Base-by-base conservation (phyloP, 2,329 filamentous ascomycete species). In the Xylariaceae sp. region DNA sequence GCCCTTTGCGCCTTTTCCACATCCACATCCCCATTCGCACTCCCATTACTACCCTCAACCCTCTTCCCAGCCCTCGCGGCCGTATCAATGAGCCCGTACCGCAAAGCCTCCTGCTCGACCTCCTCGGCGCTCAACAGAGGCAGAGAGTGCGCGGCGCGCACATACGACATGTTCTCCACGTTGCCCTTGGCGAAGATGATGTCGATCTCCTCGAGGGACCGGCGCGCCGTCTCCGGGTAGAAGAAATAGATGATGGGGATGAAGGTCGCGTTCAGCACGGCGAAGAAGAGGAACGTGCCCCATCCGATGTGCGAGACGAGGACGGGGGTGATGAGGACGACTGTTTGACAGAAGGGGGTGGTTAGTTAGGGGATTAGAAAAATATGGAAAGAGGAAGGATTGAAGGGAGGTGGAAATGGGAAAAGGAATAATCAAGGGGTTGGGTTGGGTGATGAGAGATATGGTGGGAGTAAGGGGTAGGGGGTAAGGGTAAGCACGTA, bases 281-380 rank as follows among this genome's bases (percentile, higher is more conserved):
- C 57, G 33, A 62, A 58, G 47, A 64, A 59, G n/a, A 77, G 61
- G 50, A 80, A 81, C 0, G 73, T 68, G 38, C 73, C 73, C 60
- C 69, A 79, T 11, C 66, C 65, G 5, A 72, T 80, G 37, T 74
- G 73, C 43, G 74, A 62, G 15, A 85, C 73, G 24, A 84, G 69
- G 1, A 79, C 70, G 0, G 81, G 81, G 0, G 78, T 83, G 18
- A 83, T 72, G 51, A 84, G 70, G 24, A 82, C 78, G 36, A 67
- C 48, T 50, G n/a, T n/a, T n/a, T n/a, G n/a, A n/a, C n/a, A 27
- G 21, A 26, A 15, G 2, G 12, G 9, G 9, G 35, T 50, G 27
- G 37, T 50, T 30, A 50, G 43, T 24, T 26, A 28, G n/a, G n/a
- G n/a, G n/a, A n/a, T n/a, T n/a, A n/a, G n/a, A n/a, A n/a, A n/a